phyloP scores from a whole-genome alignment of 768 basidiomycete genomes.

The Leucosporidium creatinivorum region DNA sequence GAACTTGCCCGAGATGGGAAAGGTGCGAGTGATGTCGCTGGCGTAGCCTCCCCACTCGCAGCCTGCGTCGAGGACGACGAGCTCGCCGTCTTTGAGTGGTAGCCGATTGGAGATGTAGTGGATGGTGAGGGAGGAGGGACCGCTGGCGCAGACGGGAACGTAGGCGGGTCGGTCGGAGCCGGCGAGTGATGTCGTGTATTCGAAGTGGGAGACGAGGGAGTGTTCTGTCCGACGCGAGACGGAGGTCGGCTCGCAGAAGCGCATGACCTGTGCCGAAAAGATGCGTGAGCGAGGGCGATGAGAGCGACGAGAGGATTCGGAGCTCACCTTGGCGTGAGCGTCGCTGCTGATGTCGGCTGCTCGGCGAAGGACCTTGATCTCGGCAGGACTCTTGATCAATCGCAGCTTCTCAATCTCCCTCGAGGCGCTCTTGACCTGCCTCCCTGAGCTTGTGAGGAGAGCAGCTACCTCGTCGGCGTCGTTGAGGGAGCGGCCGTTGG shows the following conservation, averaged over 20 bases:
- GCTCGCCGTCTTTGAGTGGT: slow-evolving; percentile 59
- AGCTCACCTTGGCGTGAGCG: slow-evolving; percentile 70
- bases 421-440: slow-evolving; percentile 52
- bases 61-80: slow-evolving; percentile 36
- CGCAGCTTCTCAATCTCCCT: slow-evolving; percentile 65
- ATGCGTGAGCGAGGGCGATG: neutral
- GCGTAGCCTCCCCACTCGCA: slow-evolving; percentile 65
- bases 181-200: slow-evolving; percentile 69
- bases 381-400: slow-evolving; percentile 68
- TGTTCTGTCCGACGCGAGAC: slow-evolving; percentile 45
- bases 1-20: slow-evolving; percentile 75
- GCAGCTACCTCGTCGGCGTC: slow-evolving; percentile 56
- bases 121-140: slow-evolving; percentile 80
- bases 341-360: slow-evolving; percentile 82
- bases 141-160: slow-evolving; percentile 93
- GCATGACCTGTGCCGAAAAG: slow-evolving; percentile 27
- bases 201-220: slow-evolving; percentile 71
- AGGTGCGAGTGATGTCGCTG: slow-evolving; percentile 81
- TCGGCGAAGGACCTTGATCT: slow-evolving; percentile 67
- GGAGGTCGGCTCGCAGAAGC: neutral
- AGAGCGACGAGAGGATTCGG: neutral
- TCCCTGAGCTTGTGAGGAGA: slow-evolving; percentile 44
- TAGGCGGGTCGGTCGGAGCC: slow-evolving; percentile 89
- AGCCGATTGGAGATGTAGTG: slow-evolving; percentile 93
- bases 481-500: slow-evolving; percentile 43